Evolutionary conservation across 2,329 filamentous ascomycete species (phyloP).

Genomic region (Leptodontidium sp.): DNA sequence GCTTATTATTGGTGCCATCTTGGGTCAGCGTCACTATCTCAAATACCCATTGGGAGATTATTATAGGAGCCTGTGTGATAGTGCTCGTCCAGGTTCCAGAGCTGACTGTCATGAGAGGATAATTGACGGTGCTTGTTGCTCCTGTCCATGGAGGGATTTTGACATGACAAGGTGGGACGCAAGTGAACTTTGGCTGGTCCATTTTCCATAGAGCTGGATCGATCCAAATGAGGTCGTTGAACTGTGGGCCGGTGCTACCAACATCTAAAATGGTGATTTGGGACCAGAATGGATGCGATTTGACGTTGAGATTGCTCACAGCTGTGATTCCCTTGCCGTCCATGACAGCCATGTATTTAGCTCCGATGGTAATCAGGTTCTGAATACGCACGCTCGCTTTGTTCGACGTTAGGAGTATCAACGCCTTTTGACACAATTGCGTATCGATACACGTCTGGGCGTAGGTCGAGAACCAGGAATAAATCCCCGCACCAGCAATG

Average conservation of each 20-base stretch:
- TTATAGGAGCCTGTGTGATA: not conserved
- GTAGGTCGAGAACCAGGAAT: slow-evolving; percentile 44
- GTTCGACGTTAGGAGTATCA: slow-evolving; percentile 10
- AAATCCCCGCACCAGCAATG: slow-evolving; percentile 44
- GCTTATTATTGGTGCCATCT: not conserved
- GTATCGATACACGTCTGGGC: slow-evolving; percentile 41
- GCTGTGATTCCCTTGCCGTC: slow-evolving; percentile 43
- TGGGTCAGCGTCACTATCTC: not conserved
- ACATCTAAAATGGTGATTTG: slow-evolving; percentile 35
- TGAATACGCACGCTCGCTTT: slow-evolving; percentile 18
- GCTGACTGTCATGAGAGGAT: not conserved
- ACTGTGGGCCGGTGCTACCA: not conserved
- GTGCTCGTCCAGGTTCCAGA: not conserved
- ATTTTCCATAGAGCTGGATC: not conserved
- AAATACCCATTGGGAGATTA: not conserved
- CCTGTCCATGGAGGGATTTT: not conserved
- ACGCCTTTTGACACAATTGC: slow-evolving; percentile 42
- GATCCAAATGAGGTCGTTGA: not conserved
- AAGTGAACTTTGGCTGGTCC: not conserved
- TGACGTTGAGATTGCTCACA: slow-evolving; percentile 43
- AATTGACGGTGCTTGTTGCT: not conserved
- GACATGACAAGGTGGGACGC: not conserved
- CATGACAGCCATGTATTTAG: slow-evolving; percentile 43
- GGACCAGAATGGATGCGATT: slow-evolving; percentile 45
- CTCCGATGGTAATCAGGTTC: slow-evolving; percentile 47